Conservation (phyloP, 176 grass and related monocot genomes). For the Phoenix roebelenii region DNA sequence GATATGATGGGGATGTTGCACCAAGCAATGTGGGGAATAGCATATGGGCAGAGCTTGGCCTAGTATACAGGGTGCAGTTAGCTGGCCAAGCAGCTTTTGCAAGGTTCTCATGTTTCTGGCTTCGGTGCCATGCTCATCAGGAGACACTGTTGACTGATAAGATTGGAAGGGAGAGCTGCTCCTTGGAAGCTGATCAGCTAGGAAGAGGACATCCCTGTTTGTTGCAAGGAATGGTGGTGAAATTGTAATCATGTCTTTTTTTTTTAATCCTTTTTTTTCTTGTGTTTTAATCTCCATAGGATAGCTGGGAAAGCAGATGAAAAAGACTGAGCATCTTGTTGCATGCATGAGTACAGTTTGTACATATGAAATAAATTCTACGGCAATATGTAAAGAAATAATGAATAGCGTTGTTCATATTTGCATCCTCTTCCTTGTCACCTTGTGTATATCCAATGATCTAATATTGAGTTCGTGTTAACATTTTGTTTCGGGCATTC, state of each 20-base stretch:
- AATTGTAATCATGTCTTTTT: constrained; percentile 22
- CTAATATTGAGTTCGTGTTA: no score
- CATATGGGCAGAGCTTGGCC: constrained; percentile 55
- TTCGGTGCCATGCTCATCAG: constrained; percentile 33
- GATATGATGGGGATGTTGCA: constrained; percentile 33
- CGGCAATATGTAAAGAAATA: no score
- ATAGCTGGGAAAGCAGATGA: no score
- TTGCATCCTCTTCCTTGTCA: no score
- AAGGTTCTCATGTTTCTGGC: constrained; percentile 62
- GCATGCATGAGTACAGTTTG: no score
- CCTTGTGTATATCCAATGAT: no score
- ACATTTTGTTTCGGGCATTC: no score
- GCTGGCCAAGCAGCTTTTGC: constrained; percentile 53
- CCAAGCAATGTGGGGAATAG: constrained; percentile 28
- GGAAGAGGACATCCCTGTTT: constrained; percentile 26
- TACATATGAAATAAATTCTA: no score
- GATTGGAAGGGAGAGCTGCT: constrained; percentile 44
- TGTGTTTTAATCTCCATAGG: no score
- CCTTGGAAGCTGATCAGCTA: constrained; percentile 54
- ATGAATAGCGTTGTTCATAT: no score
- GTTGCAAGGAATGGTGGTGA: constrained; percentile 55
- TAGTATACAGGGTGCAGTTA: constrained; percentile 58
- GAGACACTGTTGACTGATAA: constrained; percentile 22
- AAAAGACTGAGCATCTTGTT: no score
- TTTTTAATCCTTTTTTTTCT: neutral